phyloP scores from a whole-genome alignment of 768 basidiomycete species.

The Polyporus arcularius region DNA sequence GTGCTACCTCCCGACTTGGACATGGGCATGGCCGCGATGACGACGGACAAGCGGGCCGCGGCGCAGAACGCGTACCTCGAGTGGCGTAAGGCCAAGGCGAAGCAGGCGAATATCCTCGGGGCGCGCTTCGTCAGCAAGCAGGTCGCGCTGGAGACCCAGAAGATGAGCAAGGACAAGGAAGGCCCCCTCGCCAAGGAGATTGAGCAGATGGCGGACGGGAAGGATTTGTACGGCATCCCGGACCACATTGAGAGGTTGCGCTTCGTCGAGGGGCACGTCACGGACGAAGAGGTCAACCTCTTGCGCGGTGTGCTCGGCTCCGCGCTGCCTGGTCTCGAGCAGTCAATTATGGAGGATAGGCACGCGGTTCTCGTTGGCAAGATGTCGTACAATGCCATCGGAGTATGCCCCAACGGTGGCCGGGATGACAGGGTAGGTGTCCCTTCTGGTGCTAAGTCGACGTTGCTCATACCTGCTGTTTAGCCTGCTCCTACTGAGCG shows the following conservation, averaged over 20 bases:
- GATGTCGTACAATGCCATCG: constrained; percentile 77
- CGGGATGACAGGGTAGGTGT: constrained; percentile 66
- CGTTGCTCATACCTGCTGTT: neutral
- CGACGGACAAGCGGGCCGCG: constrained; percentile 45
- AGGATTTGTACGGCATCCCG: constrained; percentile 62
- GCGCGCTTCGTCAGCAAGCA: constrained; percentile 75
- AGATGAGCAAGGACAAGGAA: constrained; percentile 41
- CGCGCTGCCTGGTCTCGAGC: constrained; percentile 72
- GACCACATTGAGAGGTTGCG: constrained; percentile 80
- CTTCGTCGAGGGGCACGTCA: constrained; percentile 56
- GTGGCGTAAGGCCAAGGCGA: constrained; percentile 51
- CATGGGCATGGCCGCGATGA: constrained; percentile 31
- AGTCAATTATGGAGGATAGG: constrained; percentile 65
- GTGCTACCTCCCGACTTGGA: constrained; percentile 51
- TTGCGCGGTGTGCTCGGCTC: constrained; percentile 55
- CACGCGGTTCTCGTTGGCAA: constrained; percentile 64
- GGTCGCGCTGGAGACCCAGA: constrained; percentile 62
- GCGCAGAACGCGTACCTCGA: constrained; percentile 64
- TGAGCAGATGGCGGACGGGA: constrained; percentile 43
- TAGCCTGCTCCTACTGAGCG: constrained; percentile 56
- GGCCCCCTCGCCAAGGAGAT: constrained; percentile 25
- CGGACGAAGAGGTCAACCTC: constrained; percentile 50
- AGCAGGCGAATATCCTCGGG: constrained; percentile 55
- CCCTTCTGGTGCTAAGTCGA: neutral
- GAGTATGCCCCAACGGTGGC: constrained; percentile 66